A percentile compares a stretch with the other conserved stretches of the same genome.
Evolutionary conservation across 1,139 yeast genomes (phyloP).

Genomic region (Saccharomyces hybrid): DNA sequence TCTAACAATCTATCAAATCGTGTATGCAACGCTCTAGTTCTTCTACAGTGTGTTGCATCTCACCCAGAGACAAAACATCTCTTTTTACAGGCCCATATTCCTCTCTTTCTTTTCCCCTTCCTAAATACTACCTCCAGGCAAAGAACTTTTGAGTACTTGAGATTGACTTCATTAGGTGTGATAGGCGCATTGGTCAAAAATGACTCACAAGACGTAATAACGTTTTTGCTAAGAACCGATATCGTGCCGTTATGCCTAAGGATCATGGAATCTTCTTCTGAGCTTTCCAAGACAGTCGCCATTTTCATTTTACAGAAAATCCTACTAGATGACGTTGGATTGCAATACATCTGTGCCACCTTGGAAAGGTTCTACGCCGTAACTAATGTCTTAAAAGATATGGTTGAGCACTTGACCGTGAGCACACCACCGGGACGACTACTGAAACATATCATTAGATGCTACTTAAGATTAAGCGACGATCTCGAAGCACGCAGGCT

Average conservation of each 20-base stretch:
- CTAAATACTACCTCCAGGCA: constrained; percentile 86
- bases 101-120: constrained; percentile 87
- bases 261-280: constrained; percentile 94
- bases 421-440: constrained; percentile 62
- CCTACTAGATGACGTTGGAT: constrained; percentile 82
- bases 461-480: constrained; percentile 85
- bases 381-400: constrained; percentile 74
- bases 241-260: constrained; percentile 90
- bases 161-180: constrained; percentile 90
- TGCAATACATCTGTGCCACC: constrained; percentile 88
- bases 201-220: constrained; percentile 92
- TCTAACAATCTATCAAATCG: constrained; percentile 85
- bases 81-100: constrained; percentile 84
- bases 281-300: constrained; percentile 90
- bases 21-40: constrained; percentile 91
- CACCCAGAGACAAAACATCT: constrained; percentile 82
- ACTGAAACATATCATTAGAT: constrained; percentile 87
- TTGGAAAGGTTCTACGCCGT: constrained; percentile 93
- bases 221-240: constrained; percentile 83
- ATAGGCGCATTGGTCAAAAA: constrained; percentile 95
- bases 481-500: constrained; percentile 88
- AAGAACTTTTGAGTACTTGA: constrained; percentile 84
- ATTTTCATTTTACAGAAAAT: constrained; percentile 91
- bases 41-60: constrained; percentile 93
- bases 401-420: constrained; percentile 77